Percentiles rank a stretch among this genome's conserved stretches.
Conservation (phyloP, 164 flowering plant genomes). For the Aristolochia californica region DNA sequence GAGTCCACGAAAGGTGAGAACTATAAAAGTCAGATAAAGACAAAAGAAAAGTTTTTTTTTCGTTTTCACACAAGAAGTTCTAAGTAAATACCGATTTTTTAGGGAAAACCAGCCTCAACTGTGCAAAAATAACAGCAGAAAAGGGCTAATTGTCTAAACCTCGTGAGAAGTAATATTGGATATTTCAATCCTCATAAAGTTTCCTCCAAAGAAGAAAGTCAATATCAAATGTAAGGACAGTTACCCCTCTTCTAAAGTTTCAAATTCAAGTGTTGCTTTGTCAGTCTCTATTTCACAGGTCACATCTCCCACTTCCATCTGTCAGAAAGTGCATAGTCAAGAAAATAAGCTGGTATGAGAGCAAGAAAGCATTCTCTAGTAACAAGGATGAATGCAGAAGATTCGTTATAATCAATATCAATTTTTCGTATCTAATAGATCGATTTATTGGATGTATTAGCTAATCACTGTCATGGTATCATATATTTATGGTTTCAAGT, state of each 20-base stretch:
- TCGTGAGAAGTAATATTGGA: neutral
- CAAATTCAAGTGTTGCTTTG: conserved; percentile 93
- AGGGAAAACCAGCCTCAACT: too few species aligned
- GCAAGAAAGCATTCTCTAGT: too few species aligned
- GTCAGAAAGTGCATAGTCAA: conserved; percentile 14
- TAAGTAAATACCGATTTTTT: neutral
- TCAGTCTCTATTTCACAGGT: conserved; percentile 95
- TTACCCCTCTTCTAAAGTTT: conserved; percentile 95
- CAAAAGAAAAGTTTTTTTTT: neutral
- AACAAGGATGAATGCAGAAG: too few species aligned
- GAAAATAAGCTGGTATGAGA: neutral
- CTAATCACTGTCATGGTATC: too few species aligned
- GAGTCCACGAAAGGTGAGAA: neutral
- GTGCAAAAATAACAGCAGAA: neutral
- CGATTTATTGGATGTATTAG: too few species aligned
- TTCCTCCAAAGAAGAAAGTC: neutral
- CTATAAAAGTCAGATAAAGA: conserved; percentile 1
- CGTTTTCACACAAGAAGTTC: neutral
- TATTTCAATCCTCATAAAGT: neutral
- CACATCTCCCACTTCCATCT: conserved; percentile 92
- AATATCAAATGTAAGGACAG: conserved; percentile 1
- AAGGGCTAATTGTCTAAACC: neutral
- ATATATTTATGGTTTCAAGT: too few species aligned
- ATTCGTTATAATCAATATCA: too few species aligned
- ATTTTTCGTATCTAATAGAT: too few species aligned